Conservation (phyloP, 2,329 filamentous ascomycete species). For the Byssochlamys sp. region DNA sequence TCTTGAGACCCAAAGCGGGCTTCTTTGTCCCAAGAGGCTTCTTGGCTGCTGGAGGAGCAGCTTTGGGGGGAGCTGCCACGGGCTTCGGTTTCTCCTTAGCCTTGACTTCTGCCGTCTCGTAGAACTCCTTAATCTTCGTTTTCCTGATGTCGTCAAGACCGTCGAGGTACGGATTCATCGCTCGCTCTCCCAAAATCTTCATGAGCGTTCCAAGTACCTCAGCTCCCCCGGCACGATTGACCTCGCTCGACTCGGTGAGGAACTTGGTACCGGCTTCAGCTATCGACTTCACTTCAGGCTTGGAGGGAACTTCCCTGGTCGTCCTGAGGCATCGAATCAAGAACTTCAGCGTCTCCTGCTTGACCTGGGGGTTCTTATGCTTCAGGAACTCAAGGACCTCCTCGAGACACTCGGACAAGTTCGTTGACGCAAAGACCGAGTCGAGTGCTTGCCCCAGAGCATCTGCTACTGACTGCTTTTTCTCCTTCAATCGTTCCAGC, state of each 20-base stretch:
- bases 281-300: constrained; percentile 72
- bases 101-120: constrained; percentile 70
- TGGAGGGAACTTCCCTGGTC: constrained; percentile 72
- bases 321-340: constrained; percentile 77
- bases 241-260: constrained; percentile 78
- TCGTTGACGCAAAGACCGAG: constrained; percentile 55
- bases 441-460: constrained; percentile 80
- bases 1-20: constrained; percentile 39
- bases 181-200: constrained; percentile 96
- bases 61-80: constrained; percentile 50
- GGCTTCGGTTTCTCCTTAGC: constrained; percentile 88
- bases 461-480: constrained; percentile 81
- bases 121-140: constrained; percentile 88
- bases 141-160: constrained; percentile 92
- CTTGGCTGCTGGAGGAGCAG: constrained; percentile 48
- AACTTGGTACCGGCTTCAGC: constrained; percentile 86
- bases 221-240: constrained; percentile 75
- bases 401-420: constrained; percentile 75
- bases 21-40: constrained; percentile 48
- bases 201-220: constrained; percentile 89
- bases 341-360: constrained; percentile 89
- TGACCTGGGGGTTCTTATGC: constrained; percentile 96
- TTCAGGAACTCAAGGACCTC: constrained; percentile 75
- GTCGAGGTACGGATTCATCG: constrained; percentile 86
- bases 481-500: constrained; percentile 93